These are phyloP conservation scores for Trichoderma virens DNA, from an alignment of 495 filamentous ascomycete species.

Conservation along the genomic window DNA sequence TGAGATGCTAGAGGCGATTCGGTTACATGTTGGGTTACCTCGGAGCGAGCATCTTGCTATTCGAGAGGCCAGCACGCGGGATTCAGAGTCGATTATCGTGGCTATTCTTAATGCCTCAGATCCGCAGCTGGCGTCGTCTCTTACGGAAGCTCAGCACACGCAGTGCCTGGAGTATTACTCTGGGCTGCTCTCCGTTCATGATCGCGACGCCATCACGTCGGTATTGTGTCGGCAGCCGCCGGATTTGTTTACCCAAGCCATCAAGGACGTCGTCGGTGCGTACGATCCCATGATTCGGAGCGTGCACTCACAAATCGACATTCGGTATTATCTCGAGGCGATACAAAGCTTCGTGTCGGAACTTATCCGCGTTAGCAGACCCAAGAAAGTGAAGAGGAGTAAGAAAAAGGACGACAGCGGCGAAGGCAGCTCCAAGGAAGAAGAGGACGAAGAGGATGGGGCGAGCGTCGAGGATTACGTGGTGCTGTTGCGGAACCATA, in stretches of 20 bases:
- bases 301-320: slow-evolving; percentile 56
- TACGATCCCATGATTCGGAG: slow-evolving; percentile 60
- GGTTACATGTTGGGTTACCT: slow-evolving; percentile 35
- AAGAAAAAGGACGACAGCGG: neutral
- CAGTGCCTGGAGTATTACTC: slow-evolving; percentile 52
- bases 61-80: slow-evolving; percentile 30
- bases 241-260: slow-evolving; percentile 49
- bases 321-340: slow-evolving; percentile 50
- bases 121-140: slow-evolving; percentile 18
- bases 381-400: slow-evolving; percentile 15
- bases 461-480: slow-evolving; percentile 58
- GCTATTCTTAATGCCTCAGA: slow-evolving; percentile 37
- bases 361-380: slow-evolving; percentile 43
- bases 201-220: slow-evolving; percentile 52
- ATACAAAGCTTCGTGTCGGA: slow-evolving; percentile 52
- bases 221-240: slow-evolving; percentile 50
- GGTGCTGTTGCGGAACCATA: slow-evolving; percentile 45
- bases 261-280: slow-evolving; percentile 47
- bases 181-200: slow-evolving; percentile 48
- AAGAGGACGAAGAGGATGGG: slow-evolving; percentile 13
- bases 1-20: slow-evolving; percentile 41
- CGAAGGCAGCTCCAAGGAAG: neutral
- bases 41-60: slow-evolving; percentile 41
- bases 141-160: slow-evolving; percentile 44
- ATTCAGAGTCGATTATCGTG: slow-evolving; percentile 39